phyloP scores from a whole-genome alignment of 345 rosid genomes.

The Excoecaria cochinchinensis region DNA sequence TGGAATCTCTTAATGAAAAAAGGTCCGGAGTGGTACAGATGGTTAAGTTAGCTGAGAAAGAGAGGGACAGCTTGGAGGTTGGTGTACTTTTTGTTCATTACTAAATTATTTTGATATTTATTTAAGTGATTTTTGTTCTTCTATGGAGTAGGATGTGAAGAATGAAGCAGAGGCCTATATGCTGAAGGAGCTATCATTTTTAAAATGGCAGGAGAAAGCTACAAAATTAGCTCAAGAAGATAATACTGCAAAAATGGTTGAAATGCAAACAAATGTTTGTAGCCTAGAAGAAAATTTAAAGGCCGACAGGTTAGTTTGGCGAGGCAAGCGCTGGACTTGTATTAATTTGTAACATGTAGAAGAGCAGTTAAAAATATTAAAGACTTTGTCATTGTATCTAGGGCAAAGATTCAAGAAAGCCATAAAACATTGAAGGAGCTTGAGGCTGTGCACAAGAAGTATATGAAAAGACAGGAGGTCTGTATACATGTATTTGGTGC shows the following conservation, averaged over 20 bases:
- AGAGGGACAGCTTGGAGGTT: constrained; percentile 95
- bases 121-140: constrained; percentile 22
- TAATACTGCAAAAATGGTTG: constrained; percentile 53
- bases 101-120: not conserved
- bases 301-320: constrained; percentile 51
- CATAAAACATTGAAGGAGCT: constrained; percentile 65
- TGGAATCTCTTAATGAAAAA: constrained; percentile 82
- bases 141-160: constrained; percentile 64
- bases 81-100: constrained; percentile 24
- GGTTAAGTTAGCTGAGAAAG: constrained; percentile 97
- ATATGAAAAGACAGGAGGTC: constrained; percentile 81
- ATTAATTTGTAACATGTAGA: not conserved
- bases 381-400: constrained; percentile 27
- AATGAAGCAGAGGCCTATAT: constrained; percentile 95
- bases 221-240: constrained; percentile 77
- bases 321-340: constrained; percentile 4
- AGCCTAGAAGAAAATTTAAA: constrained; percentile 69
- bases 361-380: not conserved
- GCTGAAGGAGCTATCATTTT: constrained; percentile 78
- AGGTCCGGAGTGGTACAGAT: constrained; percentile 96
- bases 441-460: constrained; percentile 67
- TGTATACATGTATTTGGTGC: constrained; percentile 24
- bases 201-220: constrained; percentile 98
- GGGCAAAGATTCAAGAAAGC: constrained; percentile 76
- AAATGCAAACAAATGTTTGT: constrained; percentile 49